Evolutionary conservation across 2,329 filamentous ascomycete genomes (phyloP), one percentile per base, ranked within the genome.

Genomic region (Amauroascus verrucosus): DNA sequence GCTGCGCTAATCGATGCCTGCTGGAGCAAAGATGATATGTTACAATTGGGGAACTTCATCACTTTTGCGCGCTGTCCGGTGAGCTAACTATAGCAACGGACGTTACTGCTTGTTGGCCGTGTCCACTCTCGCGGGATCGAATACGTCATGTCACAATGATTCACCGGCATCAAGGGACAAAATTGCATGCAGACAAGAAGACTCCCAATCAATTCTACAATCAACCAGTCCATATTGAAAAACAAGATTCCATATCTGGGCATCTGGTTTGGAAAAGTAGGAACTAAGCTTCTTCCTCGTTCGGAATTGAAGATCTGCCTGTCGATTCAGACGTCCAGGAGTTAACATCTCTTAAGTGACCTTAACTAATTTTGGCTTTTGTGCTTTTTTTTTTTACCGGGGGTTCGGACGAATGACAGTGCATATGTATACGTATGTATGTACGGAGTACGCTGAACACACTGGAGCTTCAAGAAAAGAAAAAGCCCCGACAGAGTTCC

Each of bases 131-230:
- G 45, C 20, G 45, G 30, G 20, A 45, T 44, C 18, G 6, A 35
- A 37, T 28, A 51, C 40, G 49, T 45, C 49, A 51, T 37, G 30
- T 51, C 49, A 51, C 26, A 50, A 50, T 13, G 20, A 11, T 24
- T 26, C 40, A 43, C 40, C 22, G 20, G 40, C 20, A 51, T 28
- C 26, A 30, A 18, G 14, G 22, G 16, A 38, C 33, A 11, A 40
- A 18, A 20, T 3, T 16, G 16, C 14, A 40, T n/a, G 14, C 5
- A 40, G 16, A 40, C 6, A n/a, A 40, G 26, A 9, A 9, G 26
- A 40, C 5, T 16, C 37, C 14, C 9, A 7, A 30, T 30, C 26
- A 16, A 40, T 50, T 50, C 45, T 37, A 37, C 45, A 48, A 6
- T n/a, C 37, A 41, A 16, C 37, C 48, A 43, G 48, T 50, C 48